phyloP scores from a whole-genome alignment of 768 basidiomycete genomes.

The Clavaria fumosa region DNA sequence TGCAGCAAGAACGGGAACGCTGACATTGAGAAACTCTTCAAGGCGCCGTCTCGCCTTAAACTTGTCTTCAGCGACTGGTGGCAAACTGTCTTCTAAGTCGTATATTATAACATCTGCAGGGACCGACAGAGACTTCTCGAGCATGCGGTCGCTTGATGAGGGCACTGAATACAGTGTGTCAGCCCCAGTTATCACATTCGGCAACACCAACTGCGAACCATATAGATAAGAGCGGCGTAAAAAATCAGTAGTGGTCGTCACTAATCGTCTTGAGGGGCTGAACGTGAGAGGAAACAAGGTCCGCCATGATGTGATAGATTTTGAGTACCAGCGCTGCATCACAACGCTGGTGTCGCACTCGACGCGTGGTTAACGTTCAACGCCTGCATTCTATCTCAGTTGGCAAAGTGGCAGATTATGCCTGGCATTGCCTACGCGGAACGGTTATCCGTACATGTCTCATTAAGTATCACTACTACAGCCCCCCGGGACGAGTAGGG shows the following conservation, averaged over 20 bases:
- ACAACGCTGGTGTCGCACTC: no score
- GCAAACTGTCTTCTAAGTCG: conserved; percentile 79
- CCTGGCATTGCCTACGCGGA: no score
- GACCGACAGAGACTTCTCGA: conserved; percentile 54
- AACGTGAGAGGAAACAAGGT: no score
- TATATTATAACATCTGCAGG: conserved; percentile 68
- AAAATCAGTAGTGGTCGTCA: background rate
- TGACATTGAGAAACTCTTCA: conserved; percentile 38
- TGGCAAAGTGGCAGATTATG: no score
- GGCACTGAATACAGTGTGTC: conserved; percentile 33
- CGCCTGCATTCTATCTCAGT: no score
- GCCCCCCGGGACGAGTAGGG: no score
- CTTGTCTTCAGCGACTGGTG: conserved; percentile 50
- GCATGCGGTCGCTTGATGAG: conserved; percentile 63
- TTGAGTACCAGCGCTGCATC: no score
- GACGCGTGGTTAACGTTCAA: no score
- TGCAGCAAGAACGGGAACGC: conserved; percentile 9
- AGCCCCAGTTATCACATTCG: background rate
- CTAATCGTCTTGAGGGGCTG: no score
- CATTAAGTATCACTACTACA: no score
- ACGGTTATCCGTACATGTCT: no score
- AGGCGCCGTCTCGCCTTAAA: conserved; percentile 40
- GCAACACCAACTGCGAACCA: background rate
- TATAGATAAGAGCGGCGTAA: conserved; percentile 1
- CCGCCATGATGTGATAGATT: no score